Conservation (phyloP, 169 alveolate species). For the Cyclospora cayetanensis region DNA sequence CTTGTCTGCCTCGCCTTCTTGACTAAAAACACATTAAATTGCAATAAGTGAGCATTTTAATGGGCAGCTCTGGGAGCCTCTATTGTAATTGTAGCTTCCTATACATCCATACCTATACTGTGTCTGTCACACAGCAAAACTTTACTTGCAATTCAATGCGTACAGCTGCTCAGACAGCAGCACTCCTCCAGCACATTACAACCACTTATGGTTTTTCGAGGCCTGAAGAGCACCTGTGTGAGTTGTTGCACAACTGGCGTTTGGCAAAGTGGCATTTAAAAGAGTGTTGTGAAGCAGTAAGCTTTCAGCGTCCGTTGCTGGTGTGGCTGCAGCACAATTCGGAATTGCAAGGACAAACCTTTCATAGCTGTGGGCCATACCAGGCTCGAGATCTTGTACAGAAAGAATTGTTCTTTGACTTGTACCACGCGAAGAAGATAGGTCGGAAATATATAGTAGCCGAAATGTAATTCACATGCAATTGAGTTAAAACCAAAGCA, state of each 20-base stretch:
- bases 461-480: too few relatives aligned
- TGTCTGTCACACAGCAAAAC: not conserved
- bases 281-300: constrained; percentile 21
- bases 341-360: too few relatives aligned
- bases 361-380: too few relatives aligned
- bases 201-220: not conserved
- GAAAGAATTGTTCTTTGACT: too few relatives aligned
- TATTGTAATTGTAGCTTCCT: not conserved
- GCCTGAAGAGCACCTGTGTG: constrained; percentile 28
- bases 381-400: too few relatives aligned
- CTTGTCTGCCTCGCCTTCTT: constrained; percentile 22
- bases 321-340: constrained; percentile 17
- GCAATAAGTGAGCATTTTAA: too few relatives aligned
- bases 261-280: not conserved
- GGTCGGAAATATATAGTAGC: too few relatives aligned
- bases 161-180: not conserved
- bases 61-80: not conserved
- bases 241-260: not conserved
- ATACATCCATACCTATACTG: not conserved
- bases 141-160: too few relatives aligned
- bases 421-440: too few relatives aligned
- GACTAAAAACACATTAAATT: not conserved
- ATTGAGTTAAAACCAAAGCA: too few relatives aligned
- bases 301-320: constrained; percentile 57
- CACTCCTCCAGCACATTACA: not conserved